phyloP scores from a whole-genome alignment of 1,139 yeast genomes.

The Pichia sp. region DNA sequence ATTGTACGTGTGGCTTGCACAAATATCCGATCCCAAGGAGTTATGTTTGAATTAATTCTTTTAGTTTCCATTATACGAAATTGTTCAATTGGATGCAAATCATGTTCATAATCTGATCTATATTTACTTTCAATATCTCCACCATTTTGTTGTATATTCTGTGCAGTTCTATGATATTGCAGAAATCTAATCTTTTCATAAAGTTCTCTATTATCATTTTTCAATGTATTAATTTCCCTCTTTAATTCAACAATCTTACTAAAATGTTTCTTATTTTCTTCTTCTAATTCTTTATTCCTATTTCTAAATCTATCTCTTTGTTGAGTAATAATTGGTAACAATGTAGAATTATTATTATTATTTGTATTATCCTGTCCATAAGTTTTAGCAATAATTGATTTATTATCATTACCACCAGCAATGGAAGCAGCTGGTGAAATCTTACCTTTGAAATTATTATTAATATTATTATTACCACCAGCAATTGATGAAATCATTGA shows the following conservation, averaged over 20 bases:
- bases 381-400: background rate
- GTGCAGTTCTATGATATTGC: constrained; percentile 41
- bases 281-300: constrained; percentile 76
- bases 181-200: constrained; percentile 78
- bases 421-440: constrained; percentile 47
- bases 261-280: constrained; percentile 61
- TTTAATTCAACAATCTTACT: constrained; percentile 52
- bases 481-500: constrained; percentile 60
- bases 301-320: constrained; percentile 90
- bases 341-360: constrained; percentile 33
- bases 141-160: constrained; percentile 15
- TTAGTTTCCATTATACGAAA: constrained; percentile 76
- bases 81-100: constrained; percentile 76
- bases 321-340: constrained; percentile 83
- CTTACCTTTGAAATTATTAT: constrained; percentile 23
- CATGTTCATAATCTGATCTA: constrained; percentile 64
- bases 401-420: constrained; percentile 34
- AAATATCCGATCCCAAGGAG: constrained; percentile 76
- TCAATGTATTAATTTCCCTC: constrained; percentile 57
- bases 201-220: constrained; percentile 68
- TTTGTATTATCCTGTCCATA: background rate
- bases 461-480: constrained; percentile 22
- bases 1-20: constrained; percentile 68
- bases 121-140: constrained; percentile 51
- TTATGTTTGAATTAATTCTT: constrained; percentile 63